Evolutionary conservation across 1,284 basidiomycete species (phyloP), one percentile per base, ranked within the genome.

Genomic region (Ustilago lituana): DNA sequence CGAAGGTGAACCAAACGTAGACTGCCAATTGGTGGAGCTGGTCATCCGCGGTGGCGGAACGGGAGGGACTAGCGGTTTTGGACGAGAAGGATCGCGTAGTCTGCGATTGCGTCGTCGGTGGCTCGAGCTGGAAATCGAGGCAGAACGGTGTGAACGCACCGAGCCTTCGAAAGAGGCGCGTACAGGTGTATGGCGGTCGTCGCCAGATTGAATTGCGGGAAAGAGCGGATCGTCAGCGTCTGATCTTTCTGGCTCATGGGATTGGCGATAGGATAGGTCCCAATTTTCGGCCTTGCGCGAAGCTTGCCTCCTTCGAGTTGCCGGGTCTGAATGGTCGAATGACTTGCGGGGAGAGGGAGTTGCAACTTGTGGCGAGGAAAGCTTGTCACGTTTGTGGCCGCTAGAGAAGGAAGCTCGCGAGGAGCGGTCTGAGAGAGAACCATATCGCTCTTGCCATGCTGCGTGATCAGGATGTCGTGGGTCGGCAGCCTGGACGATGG

Each of bases 401-500:
- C 59, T 55, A 20, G 61, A 48, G n/a, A 40, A 32, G n/a, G 65
- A 57, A 6, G 41, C 35, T 23, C 56, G 55, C 0, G 66, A 54
- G 2, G 60, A 58, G n/a, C 44, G 54, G 17, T 24, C 49, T 17
- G 66, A 59, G 20, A 60, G 46, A 3, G 60, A 47, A 22, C 56
- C 52, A 40, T 64, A 60, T 26, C 56, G 24, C 5, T 60, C 50
- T 12, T 56, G 47, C 66, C 66, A 69, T 7, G 66, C 61, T 22
- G 56, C 47, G 20, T 69, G 61, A 27, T 69, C 56, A 1, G 66
- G 66, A 43, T 69, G 66, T 8, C 46, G 40, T 2, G 66, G 66
- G 27, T 69, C 61, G 36, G 66, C 66, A 1, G 66, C 56, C 32
- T 69, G 66, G 10, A 69, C 66, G 17, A 69, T 64, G 4, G 66